Evolutionary conservation across 2,329 filamentous ascomycete species (phyloP).

Genomic region (Pestalotiopsis sp.): DNA sequence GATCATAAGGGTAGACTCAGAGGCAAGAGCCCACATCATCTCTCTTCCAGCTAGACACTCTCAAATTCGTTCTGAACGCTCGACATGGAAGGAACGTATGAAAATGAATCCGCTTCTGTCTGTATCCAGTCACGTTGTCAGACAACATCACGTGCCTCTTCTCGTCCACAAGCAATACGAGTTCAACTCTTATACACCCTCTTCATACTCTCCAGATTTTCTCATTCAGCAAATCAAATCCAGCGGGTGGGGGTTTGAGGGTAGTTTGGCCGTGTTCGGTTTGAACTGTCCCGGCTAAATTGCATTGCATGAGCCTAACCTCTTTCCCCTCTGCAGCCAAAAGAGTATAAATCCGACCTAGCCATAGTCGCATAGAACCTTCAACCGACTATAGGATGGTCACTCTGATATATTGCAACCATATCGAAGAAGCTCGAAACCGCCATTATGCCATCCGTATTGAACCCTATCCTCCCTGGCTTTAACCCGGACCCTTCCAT

Average conservation of each 20-base stretch:
- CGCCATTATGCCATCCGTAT: slow-evolving; percentile 45
- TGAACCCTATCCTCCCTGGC: slow-evolving; percentile 58
- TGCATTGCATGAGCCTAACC: slow-evolving; percentile 3
- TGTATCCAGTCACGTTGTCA: no score
- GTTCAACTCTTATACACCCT: no score
- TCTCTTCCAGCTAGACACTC: no score
- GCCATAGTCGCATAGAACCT: not conserved
- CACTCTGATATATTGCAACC: not conserved
- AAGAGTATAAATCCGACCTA: not conserved
- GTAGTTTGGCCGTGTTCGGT: not conserved
- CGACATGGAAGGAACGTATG: no score
- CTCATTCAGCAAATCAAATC: not conserved
- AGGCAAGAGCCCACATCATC: no score
- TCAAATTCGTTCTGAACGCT: no score
- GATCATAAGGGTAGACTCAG: no score
- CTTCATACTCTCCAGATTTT: not conserved
- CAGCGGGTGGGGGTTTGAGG: not conserved
- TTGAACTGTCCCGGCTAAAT: slow-evolving; percentile 5
- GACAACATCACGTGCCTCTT: no score
- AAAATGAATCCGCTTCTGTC: no score
- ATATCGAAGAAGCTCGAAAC: not conserved
- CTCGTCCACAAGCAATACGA: no score
- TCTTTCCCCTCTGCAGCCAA: not conserved
- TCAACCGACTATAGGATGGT: not conserved
- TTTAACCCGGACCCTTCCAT: slow-evolving; percentile 61